Conservation (phyloP, 1,284 basidiomycete genomes). For the Fomes fomentarius region DNA sequence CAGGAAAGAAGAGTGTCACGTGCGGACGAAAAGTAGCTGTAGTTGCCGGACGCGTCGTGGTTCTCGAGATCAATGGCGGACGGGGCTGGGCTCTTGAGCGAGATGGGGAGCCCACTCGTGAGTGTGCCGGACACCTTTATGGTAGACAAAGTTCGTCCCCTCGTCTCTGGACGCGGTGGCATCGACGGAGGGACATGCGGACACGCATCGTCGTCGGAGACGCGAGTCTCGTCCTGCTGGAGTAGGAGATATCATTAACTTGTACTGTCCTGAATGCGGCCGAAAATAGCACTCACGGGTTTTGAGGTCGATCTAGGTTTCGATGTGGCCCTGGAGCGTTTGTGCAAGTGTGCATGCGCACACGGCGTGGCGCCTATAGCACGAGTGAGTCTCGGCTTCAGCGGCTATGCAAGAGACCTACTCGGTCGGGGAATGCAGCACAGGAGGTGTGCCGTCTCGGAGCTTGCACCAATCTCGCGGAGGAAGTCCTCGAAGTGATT, state of each 20-base stretch:
- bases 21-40: slow-evolving; percentile 19
- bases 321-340: slow-evolving; percentile 6
- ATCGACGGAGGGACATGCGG: background rate
- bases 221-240: slow-evolving; percentile 11
- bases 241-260: background rate
- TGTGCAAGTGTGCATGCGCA: slow-evolving; percentile 15
- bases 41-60: slow-evolving; percentile 17
- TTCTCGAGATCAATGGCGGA: slow-evolving; percentile 19
- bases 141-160: slow-evolving; percentile 16
- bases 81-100: slow-evolving; percentile 21
- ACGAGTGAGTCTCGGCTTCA: background rate
- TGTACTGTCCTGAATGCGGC: background rate
- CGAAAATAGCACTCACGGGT: slow-evolving; percentile 14
- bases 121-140: slow-evolving; percentile 8
- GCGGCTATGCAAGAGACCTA: slow-evolving; percentile 1
- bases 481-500: slow-evolving; percentile 34
- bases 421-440: slow-evolving; percentile 32
- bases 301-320: slow-evolving; percentile 17
- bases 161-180: background rate
- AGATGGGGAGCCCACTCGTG: slow-evolving; percentile 9
- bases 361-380: slow-evolving; percentile 14
- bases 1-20: slow-evolving; percentile 23
- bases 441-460: slow-evolving; percentile 13
- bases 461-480: slow-evolving; percentile 30
- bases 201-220: slow-evolving; percentile 2